Percentiles rank a stretch among this genome's conserved stretches.
Conservation (phyloP, 805 yeast species). For the Starmerella floris region DNA sequence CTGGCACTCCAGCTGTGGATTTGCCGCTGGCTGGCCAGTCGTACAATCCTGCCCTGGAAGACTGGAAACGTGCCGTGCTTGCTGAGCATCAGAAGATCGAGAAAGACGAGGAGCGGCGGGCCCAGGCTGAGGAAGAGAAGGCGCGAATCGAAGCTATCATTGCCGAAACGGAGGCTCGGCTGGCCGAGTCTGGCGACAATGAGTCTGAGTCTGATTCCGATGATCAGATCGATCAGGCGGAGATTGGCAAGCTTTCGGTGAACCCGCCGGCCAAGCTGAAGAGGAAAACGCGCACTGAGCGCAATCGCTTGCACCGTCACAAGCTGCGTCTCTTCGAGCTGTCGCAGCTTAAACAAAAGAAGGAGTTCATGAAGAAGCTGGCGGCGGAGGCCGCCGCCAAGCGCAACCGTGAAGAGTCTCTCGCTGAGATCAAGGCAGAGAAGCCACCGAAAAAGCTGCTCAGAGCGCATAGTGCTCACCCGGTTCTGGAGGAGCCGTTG, state of each 20-base stretch:
- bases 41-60: slow-evolving; percentile 73
- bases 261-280: slow-evolving; percentile 57
- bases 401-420: not conserved
- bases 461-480: slow-evolving; percentile 33
- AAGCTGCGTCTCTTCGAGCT: slow-evolving; percentile 48
- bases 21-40: slow-evolving; percentile 80
- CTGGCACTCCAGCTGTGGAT: slow-evolving; percentile 24
- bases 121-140: slow-evolving; percentile 48
- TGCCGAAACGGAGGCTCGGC: slow-evolving; percentile 22
- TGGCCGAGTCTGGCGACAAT: slow-evolving; percentile 46
- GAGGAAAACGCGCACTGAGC: slow-evolving; percentile 63
- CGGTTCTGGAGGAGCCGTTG: slow-evolving; percentile 36
- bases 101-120: slow-evolving; percentile 50
- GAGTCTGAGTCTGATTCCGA: slow-evolving; percentile 27
- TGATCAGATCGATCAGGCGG: slow-evolving; percentile 24
- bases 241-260: slow-evolving; percentile 38
- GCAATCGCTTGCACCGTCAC: slow-evolving; percentile 58
- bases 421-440: not conserved
- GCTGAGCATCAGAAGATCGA: slow-evolving; percentile 55
- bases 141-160: slow-evolving; percentile 46
- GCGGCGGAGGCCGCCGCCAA: slow-evolving; percentile 6
- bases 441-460: slow-evolving; percentile 25
- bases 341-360: slow-evolving; percentile 22
- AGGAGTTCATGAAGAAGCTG: slow-evolving; percentile 7
- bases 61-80: slow-evolving; percentile 64